Conservation (phyloP, 2,329 filamentous ascomycete genomes). For the Verticillium isaacii region DNA sequence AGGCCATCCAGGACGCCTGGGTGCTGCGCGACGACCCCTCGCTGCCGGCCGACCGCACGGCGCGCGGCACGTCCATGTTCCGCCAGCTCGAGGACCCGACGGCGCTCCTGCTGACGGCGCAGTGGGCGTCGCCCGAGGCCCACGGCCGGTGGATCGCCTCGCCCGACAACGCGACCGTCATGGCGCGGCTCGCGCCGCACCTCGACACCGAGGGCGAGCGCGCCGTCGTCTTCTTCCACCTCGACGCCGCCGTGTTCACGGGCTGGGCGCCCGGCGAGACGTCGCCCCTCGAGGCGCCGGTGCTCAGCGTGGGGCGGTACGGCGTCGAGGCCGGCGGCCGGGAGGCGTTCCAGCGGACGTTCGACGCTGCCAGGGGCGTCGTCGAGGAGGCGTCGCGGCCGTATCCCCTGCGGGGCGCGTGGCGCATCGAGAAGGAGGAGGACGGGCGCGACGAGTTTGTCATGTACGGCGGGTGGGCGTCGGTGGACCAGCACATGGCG, state of each 20-base stretch:
- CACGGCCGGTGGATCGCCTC: conserved; percentile 39
- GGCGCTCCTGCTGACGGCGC: conserved; percentile 36
- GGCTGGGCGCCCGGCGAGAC: background rate
- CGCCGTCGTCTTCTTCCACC: conserved; percentile 34
- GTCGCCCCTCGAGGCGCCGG: conserved; percentile 13
- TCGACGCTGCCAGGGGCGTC: conserved; percentile 24
- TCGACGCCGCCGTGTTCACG: conserved; percentile 25
- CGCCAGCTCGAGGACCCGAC: conserved; percentile 29
- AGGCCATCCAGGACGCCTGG: conserved; percentile 34
- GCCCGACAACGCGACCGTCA: conserved; percentile 30
- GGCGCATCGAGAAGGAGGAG: conserved; percentile 34
- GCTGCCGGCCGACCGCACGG: conserved; percentile 29
- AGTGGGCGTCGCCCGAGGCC: conserved; percentile 36
- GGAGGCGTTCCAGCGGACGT: conserved; percentile 26
- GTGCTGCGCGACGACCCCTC: conserved; percentile 24
- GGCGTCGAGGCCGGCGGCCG: conserved; percentile 24
- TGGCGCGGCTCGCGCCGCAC: conserved; percentile 25
- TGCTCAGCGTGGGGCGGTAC: conserved; percentile 32
- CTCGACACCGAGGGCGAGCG: conserved; percentile 24
- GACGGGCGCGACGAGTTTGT: conserved; percentile 31
- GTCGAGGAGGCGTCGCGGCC: conserved; percentile 23
- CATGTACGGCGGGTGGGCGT: conserved; percentile 31
- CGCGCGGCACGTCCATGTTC: conserved; percentile 26
- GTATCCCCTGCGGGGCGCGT: conserved; percentile 30
- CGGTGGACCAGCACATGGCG: conserved; percentile 24